These are phyloP conservation scores for Antrodiella citrinella DNA, from an alignment of 768 basidiomycete species.

Conservation along the genomic window DNA sequence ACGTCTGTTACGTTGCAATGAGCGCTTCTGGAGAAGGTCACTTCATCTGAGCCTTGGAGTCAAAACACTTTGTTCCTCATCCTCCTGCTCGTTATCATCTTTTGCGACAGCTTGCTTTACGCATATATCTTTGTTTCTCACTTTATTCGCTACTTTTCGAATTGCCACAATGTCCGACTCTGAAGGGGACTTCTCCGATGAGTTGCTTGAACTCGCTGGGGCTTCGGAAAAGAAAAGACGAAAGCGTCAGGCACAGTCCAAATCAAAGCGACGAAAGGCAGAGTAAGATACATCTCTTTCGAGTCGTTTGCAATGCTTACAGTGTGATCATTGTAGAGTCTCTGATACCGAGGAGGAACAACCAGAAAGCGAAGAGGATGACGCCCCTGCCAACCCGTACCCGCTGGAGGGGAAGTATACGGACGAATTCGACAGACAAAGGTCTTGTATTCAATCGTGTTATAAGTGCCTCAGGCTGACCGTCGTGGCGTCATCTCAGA, in stretches of 20 bases:
- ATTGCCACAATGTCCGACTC: conserved; percentile 44
- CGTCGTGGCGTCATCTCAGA: conserved; percentile 30
- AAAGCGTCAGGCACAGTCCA: conserved; percentile 41
- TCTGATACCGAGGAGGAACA: conserved; percentile 43
- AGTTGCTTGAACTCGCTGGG: conserved; percentile 76
- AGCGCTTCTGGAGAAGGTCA: no score
- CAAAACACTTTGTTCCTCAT: no score
- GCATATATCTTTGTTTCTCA: no score
- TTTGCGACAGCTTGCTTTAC: no score
- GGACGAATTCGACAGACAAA: conserved; percentile 74
- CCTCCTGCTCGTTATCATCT: no score
- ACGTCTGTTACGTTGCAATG: no score
- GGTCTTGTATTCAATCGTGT: conserved; percentile 29
- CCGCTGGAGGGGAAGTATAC: conserved; percentile 89
- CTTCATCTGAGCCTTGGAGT: no score
- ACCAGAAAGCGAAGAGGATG: conserved; percentile 58
- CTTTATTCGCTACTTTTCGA: no score
- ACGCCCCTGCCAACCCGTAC: conserved; percentile 54
- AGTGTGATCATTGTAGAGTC: not conserved
- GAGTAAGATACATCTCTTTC: conserved; percentile 41
- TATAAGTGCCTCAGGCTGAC: conserved; percentile 9
- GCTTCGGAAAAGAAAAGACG: conserved; percentile 59
- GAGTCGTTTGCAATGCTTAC: conserved; percentile 5
- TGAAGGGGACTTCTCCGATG: conserved; percentile 50
- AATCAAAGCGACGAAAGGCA: conserved; percentile 57